Conservation (phyloP, 2,329 filamentous ascomycete species). For the Nemania sp. region DNA sequence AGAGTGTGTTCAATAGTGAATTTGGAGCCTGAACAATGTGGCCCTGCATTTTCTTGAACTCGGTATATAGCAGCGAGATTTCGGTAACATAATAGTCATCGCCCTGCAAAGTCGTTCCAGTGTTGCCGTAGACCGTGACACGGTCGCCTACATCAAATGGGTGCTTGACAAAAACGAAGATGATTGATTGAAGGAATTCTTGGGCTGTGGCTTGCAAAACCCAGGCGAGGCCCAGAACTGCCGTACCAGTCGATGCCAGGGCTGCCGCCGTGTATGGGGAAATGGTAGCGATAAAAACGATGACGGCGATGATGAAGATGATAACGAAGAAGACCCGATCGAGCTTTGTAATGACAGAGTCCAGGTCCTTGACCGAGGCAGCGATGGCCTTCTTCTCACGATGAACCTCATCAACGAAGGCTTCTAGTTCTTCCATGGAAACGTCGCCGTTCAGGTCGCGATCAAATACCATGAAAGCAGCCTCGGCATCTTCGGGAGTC, state of each 20-base stretch:
- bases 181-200: conserved; percentile 90
- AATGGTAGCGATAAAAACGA: conserved; percentile 88
- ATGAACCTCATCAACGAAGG: conserved; percentile 91
- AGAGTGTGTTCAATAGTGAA: conserved; percentile 87
- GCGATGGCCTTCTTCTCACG: conserved; percentile 95
- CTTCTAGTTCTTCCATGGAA: conserved; percentile 91
- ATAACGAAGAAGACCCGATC: conserved; percentile 89
- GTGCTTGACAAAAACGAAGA: conserved; percentile 97
- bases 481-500: conserved; percentile 82
- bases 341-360: conserved; percentile 89
- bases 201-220: conserved; percentile 90
- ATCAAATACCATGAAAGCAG: conserved; percentile 90
- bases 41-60: conserved; percentile 98
- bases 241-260: conserved; percentile 85
- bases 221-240: conserved; percentile 89
- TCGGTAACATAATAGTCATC: conserved; percentile 98
- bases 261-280: conserved; percentile 89
- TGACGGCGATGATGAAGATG: conserved; percentile 76
- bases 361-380: conserved; percentile 90
- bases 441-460: conserved; percentile 97
- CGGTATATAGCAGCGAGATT: conserved; percentile 89
- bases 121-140: conserved; percentile 88
- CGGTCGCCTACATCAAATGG: conserved; percentile 96
- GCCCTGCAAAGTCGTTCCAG: conserved; percentile 74
- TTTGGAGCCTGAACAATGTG: conserved; percentile 96